Evolutionary conservation across 2,329 filamentous ascomycete genomes (phyloP), one percentile per base, ranked within the genome.

Genomic region (Venturia aucupariae): DNA sequence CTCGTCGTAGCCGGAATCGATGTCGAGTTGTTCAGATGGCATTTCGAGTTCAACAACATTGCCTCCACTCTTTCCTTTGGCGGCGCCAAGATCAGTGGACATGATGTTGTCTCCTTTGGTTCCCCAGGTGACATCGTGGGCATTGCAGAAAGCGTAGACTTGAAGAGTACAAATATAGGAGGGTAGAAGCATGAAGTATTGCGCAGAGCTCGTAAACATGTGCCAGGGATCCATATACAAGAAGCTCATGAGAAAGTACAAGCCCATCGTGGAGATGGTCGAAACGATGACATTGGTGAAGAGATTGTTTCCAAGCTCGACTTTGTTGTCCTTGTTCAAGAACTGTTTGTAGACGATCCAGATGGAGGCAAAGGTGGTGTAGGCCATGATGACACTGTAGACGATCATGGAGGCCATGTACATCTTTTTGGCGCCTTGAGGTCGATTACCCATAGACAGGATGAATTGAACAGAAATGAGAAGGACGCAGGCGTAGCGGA

Each of bases 101-200:
- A 94, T 88, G 42, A 96, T 86, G 75, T 99, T 99, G 82, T 99
- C 94, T 65, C 94, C 94, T 78, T 99, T 99, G 57, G 94, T 99
- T 55, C 94, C 94, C 94, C 94, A 99, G 0, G 92, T 96, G 24
- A 99, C 92, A 74, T 99, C 94, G 83, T 99, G 94, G 0, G 93
- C 96, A 79, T 99, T 99, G 81, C 94, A 97, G 77, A 99, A 99
- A 54, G 94, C 94, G 77, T 99, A 99, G 24, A 97, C 92, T 76
- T 99, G 94, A 2, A 99, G 83, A 0, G 91, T 97, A 80, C 94
- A 97, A 76, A 99, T 96, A 79, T 97, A 99, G 46, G 83, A 88
- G 0, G 94, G 94, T 42, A 99, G 82, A 32, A 99, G 86, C 59
- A 92, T 83, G 74, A 99, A 97, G 80, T 99, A 99, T 75, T 97